A percentile compares a stretch with the other conserved stretches of the same genome.
phyloP scores from a whole-genome alignment of 192 early-diverging fungal species.

The Ambispora gerdemannii region DNA sequence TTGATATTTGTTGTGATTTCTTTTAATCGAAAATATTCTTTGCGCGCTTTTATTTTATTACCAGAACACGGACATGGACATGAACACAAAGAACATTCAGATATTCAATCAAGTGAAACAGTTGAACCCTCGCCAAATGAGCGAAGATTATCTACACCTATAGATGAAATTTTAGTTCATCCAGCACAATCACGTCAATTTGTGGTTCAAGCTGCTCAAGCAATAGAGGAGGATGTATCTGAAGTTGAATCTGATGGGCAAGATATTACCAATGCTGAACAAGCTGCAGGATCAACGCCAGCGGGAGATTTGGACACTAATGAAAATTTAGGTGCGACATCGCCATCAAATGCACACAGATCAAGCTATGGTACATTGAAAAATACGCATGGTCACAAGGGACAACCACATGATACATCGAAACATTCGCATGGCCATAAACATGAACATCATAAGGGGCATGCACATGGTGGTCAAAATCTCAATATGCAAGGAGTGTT shows the following conservation, averaged over 20 bases:
- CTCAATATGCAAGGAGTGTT: slow-evolving; percentile 68
- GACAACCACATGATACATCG: no score
- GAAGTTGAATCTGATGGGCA: neutral
- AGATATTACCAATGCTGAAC: neutral
- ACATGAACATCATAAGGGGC: slow-evolving; percentile 31
- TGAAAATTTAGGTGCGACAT: neutral
- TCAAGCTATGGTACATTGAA: neutral
- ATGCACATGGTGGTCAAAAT: slow-evolving; percentile 37
- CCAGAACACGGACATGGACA: slow-evolving; percentile 56
- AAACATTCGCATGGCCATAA: slow-evolving; percentile 38
- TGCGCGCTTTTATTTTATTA: neutral
- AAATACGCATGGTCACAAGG: no score
- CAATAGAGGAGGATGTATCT: slow-evolving; percentile 27
- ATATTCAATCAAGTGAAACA: slow-evolving; percentile 13
- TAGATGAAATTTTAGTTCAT: slow-evolving; percentile 46
- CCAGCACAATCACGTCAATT: slow-evolving; percentile 52
- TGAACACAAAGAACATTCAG: slow-evolving; percentile 45
- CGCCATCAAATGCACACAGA: neutral
- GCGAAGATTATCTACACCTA: slow-evolving; percentile 10
- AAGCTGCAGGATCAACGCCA: neutral
- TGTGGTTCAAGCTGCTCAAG: slow-evolving; percentile 45
- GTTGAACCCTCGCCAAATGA: neutral
- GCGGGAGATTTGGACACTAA: neutral
- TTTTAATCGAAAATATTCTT: neutral
- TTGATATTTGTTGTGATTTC: no score